Conservation (phyloP, 768 basidiomycete genomes). For the Russula olivacea region DNA sequence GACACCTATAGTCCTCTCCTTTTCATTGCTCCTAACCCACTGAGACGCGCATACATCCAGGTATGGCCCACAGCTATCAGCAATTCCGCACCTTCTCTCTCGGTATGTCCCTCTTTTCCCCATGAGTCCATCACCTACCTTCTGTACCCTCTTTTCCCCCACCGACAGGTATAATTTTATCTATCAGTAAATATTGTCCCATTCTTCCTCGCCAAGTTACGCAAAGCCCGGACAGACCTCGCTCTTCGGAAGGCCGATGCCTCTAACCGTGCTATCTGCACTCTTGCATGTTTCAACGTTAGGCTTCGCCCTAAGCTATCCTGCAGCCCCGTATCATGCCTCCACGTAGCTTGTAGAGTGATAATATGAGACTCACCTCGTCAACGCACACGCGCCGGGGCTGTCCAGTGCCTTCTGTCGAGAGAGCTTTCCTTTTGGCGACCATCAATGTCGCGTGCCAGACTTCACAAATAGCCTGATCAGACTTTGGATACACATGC, state of each 20-base stretch:
- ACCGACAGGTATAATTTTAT: constrained; percentile 35
- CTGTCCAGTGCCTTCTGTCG: background rate
- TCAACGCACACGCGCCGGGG: background rate
- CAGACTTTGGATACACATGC: background rate
- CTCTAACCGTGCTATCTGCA: background rate
- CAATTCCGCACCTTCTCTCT: constrained; percentile 88
- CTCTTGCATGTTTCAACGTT: background rate
- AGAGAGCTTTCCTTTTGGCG: too few species aligned
- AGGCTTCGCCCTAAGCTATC: background rate
- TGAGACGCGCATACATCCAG: constrained; percentile 31
- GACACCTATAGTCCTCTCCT: constrained; percentile 24
- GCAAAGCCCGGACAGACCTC: background rate
- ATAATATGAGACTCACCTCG: constrained; percentile 10
- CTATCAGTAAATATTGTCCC: constrained; percentile 21
- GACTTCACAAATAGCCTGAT: background rate
- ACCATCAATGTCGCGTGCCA: background rate
- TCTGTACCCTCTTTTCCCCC: background rate
- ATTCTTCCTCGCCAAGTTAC: background rate
- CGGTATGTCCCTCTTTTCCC: constrained; percentile 41
- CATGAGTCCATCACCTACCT: constrained; percentile 3
- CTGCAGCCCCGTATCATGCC: background rate
- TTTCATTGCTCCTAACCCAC: background rate
- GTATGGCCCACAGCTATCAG: constrained; percentile 91
- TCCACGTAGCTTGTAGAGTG: constrained; percentile 6
- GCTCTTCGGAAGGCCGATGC: background rate